Conservation (phyloP, 2,329 filamentous ascomycete species). For the Magnaporthiopsis poae region DNA sequence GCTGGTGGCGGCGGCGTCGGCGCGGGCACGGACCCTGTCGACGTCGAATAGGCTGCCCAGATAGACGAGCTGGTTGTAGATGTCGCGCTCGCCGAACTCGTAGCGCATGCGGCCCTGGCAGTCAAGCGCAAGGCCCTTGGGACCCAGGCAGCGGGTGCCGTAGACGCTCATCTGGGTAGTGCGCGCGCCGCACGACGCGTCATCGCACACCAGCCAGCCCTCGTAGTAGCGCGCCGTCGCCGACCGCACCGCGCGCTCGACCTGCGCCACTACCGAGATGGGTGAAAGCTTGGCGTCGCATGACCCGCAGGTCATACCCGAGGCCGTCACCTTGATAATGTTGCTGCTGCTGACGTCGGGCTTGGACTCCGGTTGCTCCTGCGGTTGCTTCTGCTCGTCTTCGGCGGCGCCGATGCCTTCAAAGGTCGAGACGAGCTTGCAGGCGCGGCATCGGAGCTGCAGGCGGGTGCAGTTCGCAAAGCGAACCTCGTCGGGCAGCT, state of each 20-base stretch:
- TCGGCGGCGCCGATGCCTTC: constrained; percentile 56
- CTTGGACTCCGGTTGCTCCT: neutral
- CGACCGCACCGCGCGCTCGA: constrained; percentile 72
- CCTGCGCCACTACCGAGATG: constrained; percentile 70
- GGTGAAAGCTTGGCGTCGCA: constrained; percentile 59
- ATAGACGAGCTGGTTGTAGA: constrained; percentile 93
- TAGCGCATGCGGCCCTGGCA: constrained; percentile 83
- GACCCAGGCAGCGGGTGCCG: constrained; percentile 78
- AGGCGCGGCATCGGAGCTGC: constrained; percentile 68
- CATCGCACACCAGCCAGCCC: constrained; percentile 82
- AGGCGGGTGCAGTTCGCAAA: constrained; percentile 75
- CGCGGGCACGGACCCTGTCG: constrained; percentile 59
- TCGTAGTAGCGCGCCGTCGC: constrained; percentile 82
- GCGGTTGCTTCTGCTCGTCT: neutral
- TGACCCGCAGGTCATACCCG: constrained; percentile 63
- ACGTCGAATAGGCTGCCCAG: constrained; percentile 79
- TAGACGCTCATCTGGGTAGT: constrained; percentile 91
- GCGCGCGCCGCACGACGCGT: constrained; percentile 72
- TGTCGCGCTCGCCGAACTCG: constrained; percentile 75
- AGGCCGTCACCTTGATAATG: constrained; percentile 48
- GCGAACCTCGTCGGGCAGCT: constrained; percentile 82
- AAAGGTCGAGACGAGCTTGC: constrained; percentile 63
- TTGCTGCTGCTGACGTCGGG: neutral
- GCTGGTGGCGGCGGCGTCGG: constrained; percentile 30
- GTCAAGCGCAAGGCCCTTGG: constrained; percentile 71